Percentiles rank a stretch among this genome's conserved stretches.
Evolutionary conservation across 345 rosid species (phyloP).

Genomic region (Heritiera fomes): DNA sequence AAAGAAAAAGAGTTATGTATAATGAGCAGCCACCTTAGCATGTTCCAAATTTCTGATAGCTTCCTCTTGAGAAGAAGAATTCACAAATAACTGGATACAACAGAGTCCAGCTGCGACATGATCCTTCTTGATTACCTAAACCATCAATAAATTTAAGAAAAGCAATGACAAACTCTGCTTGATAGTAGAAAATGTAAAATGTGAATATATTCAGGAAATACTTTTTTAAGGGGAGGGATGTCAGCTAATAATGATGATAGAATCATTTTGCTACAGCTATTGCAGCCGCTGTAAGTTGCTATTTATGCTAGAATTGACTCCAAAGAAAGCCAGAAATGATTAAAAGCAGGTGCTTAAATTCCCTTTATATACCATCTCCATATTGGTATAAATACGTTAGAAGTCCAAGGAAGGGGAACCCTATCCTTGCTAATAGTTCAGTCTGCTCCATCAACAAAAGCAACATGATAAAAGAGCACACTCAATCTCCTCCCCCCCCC

Average conservation of each 20-base stretch:
- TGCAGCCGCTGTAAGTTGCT: background rate
- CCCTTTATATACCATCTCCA: background rate
- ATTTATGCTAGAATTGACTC: background rate
- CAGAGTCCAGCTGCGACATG: conserved; percentile 95
- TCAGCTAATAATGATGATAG: background rate
- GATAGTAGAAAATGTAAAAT: background rate
- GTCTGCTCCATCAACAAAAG: background rate
- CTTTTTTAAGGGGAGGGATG: background rate
- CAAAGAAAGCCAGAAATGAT: background rate
- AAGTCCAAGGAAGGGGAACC: too few relatives aligned
- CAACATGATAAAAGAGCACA: background rate
- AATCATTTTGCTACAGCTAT: background rate
- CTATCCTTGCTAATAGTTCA: background rate
- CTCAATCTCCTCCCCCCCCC: background rate
- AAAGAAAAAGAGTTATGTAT: background rate
- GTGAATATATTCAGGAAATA: too few relatives aligned
- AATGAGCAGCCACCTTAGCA: conserved; percentile 60
- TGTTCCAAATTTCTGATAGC: conserved; percentile 87
- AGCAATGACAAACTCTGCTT: background rate
- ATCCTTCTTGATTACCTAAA: conserved; percentile 92
- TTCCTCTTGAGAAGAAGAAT: conserved; percentile 84
- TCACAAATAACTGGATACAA: conserved; percentile 90
- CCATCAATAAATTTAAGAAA: conserved; percentile 19
- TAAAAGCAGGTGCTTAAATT: background rate
- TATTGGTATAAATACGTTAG: too few relatives aligned